phyloP scores from a whole-genome alignment of 2,329 filamentous ascomycete species.

The Ceratocystis cubensis region DNA sequence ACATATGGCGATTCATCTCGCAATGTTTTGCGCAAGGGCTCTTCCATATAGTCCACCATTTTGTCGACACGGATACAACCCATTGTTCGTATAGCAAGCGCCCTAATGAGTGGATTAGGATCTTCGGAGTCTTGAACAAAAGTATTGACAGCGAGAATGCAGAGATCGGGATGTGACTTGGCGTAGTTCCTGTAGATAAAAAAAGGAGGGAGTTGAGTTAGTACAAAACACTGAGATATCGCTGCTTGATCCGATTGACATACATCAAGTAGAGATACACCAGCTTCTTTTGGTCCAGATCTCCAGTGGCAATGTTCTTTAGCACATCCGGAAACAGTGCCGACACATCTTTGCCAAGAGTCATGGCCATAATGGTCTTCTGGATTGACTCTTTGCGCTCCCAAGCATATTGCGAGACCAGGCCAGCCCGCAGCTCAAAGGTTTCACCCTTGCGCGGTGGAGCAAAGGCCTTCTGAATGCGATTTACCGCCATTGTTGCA shows the following conservation, averaged over 20 bases:
- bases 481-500: conserved; percentile 73
- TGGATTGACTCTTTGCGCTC: conserved; percentile 98
- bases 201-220: background rate
- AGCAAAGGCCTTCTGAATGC: conserved; percentile 86
- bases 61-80: conserved; percentile 97
- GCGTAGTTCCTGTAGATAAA: conserved; percentile 74
- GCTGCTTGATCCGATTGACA: conserved; percentile 25
- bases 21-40: conserved; percentile 87
- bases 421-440: conserved; percentile 85
- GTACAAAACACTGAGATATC: background rate
- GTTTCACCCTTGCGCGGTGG: conserved; percentile 94
- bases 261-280: conserved; percentile 97
- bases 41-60: conserved; percentile 99
- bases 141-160: conserved; percentile 96
- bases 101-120: conserved; percentile 88
- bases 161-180: conserved; percentile 95
- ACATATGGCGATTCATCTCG: conserved; percentile 97
- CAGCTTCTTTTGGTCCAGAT: conserved; percentile 98
- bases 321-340: conserved; percentile 92
- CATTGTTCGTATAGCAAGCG: conserved; percentile 94
- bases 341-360: conserved; percentile 94
- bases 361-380: conserved; percentile 99
- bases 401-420: conserved; percentile 98
- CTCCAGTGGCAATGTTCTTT: conserved; percentile 92
- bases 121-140: conserved; percentile 99